Evolutionary conservation across 2,329 filamentous ascomycete genomes (phyloP), one percentile per base, ranked within the genome.

Genomic region (Knoxdaviesia proteae): DNA sequence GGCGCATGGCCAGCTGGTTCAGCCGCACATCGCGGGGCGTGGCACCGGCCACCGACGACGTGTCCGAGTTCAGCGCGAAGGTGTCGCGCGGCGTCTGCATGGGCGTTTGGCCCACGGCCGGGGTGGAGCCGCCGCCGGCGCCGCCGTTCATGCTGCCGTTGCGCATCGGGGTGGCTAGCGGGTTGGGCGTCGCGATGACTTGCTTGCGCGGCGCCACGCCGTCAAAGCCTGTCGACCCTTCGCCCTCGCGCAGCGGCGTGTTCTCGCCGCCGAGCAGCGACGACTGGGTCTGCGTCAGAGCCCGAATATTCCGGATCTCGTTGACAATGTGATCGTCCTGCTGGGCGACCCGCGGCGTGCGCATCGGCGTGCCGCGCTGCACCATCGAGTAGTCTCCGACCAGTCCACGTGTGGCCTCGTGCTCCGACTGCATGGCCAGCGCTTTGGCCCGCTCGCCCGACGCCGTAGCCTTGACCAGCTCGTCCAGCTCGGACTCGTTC

Each of bases 401-500:
- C 39, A 98, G 67, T 5, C 87, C 86, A 49, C 81, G 75, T 0
- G 87, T 93, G 42, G 83, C 76, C 54, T 84, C 76, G 49, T 87
- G 92, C 46, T 94, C 84, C 56, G 82, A 81, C 42, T 77, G 75
- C 38, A 74, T 73, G 5, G 83, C 84, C 56, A 82, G 67, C 48
- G 69, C 64, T 52, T 77, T 86, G 38, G 90, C 90, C 42, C 80
- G 77, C 54, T 94, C 86, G 35, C 88, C 90, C 46, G 86, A 74
- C 71, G 93, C 82, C 38, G 90, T 88, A 86, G 96, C 93, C 65
- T 98, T 98, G 49, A 98, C 84, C 53, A 98, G 96, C 50, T 94
- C 87, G 55, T 98, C 90, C 46, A 98, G 67, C 60, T 98, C 90
- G 38, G 76, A 71, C 54, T 98, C 90, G 57, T 83, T 79, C 52